Evolutionary conservation across 768 basidiomycete genomes (phyloP).

Genomic region (Naematelia aurantialba): DNA sequence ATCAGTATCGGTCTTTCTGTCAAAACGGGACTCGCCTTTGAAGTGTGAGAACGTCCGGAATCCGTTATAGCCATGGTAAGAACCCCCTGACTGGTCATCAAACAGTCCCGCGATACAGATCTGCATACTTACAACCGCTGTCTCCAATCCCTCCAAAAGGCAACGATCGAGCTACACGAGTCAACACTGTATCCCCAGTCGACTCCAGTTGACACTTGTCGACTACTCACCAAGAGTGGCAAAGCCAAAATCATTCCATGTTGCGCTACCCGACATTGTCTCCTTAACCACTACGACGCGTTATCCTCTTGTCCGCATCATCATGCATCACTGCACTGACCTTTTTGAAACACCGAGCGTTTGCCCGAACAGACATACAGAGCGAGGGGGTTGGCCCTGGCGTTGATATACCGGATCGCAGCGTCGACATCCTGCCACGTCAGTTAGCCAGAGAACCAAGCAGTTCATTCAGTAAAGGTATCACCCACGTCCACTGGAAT

Average conservation of each 20-base stretch:
- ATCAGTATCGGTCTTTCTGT: conserved; percentile 3
- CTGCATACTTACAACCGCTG: conserved; percentile 42
- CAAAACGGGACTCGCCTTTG: conserved; percentile 27
- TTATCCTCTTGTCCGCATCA: neutral
- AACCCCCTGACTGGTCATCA: conserved; percentile 33
- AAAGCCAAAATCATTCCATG: conserved; percentile 47
- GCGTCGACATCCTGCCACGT: conserved; percentile 37
- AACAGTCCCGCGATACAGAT: neutral
- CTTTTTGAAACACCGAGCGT: conserved; percentile 33
- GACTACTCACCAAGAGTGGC: conserved; percentile 27
- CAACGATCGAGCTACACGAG: conserved; percentile 20
- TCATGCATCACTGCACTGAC: conserved; percentile 22
- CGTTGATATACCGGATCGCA: conserved; percentile 47
- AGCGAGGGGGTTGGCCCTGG: conserved; percentile 41
- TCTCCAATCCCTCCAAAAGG: conserved; percentile 50
- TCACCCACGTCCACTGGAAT: conserved; percentile 45
- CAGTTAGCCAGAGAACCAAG: neutral
- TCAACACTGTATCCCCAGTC: neutral
- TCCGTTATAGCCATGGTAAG: conserved; percentile 44
- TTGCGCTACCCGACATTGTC: conserved; percentile 43
- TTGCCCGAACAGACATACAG: conserved; percentile 46
- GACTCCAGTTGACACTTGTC: neutral
- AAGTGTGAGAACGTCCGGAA: conserved; percentile 46
- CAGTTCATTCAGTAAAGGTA: neutral
- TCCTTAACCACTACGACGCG: conserved; percentile 33